Percentiles rank a stretch among this genome's conserved stretches.
These are phyloP conservation scores for Stagonosporopsis cucurbitacearum DNA, from an alignment of 2,329 filamentous ascomycete species.

Conservation along the genomic window DNA sequence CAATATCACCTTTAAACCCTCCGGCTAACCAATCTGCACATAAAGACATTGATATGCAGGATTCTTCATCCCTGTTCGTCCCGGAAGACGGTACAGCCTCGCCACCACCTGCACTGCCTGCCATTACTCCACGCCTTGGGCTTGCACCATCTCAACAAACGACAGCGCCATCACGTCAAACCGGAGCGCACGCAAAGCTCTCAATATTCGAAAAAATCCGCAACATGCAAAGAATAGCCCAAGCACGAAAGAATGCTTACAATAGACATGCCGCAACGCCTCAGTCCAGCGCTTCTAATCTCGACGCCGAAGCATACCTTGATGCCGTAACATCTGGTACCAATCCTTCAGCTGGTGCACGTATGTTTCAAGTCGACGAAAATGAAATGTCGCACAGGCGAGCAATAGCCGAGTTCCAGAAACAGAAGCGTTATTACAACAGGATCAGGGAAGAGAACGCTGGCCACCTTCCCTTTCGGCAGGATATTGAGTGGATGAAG, in stretches of 20 bases:
- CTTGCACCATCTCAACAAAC: neutral
- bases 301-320: constrained; percentile 23
- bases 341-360: constrained; percentile 1
- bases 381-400: constrained; percentile 18
- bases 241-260: constrained; percentile 10
- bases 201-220: constrained; percentile 20
- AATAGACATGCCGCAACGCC: constrained; percentile 1
- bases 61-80: constrained; percentile 24
- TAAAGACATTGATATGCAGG: neutral
- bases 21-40: neutral
- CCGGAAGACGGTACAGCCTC: constrained; percentile 12
- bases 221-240: constrained; percentile 15
- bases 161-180: neutral
- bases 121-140: neutral
- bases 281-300: neutral
- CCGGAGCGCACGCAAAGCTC: neutral
- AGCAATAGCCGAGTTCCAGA: constrained; percentile 25
- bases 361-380: neutral
- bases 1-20: neutral
- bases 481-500: constrained; percentile 42
- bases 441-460: constrained; percentile 20
- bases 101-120: neutral
- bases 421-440: constrained; percentile 32
- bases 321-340: constrained; percentile 18
- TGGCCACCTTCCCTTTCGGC: constrained; percentile 28